phyloP scores from a whole-genome alignment of 2,329 filamentous ascomycete species.

The Periconia macrospinosa region DNA sequence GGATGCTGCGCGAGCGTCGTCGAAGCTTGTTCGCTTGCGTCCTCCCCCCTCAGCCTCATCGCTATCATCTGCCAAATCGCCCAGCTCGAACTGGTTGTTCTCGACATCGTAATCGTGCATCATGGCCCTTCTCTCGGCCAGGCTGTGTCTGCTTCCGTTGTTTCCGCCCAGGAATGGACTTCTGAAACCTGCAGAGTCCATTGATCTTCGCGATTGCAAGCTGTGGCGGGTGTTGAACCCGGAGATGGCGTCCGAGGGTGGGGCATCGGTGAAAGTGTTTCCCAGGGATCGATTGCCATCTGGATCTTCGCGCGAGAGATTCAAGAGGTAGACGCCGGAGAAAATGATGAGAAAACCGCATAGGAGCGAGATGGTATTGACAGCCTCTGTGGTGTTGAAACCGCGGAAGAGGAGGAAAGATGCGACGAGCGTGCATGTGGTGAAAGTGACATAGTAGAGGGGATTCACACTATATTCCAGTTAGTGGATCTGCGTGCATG shows the following conservation, averaged over 20 bases:
- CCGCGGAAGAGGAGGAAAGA: slow-evolving; percentile 95
- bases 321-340: slow-evolving; percentile 91
- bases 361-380: slow-evolving; percentile 89
- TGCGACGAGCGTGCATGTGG: slow-evolving; percentile 87
- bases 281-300: slow-evolving; percentile 69
- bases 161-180: slow-evolving; percentile 57
- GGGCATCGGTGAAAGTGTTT: slow-evolving; percentile 65
- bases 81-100: slow-evolving; percentile 65
- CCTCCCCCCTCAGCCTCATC: slow-evolving; percentile 41
- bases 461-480: slow-evolving; percentile 74
- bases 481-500: slow-evolving; percentile 1
- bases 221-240: slow-evolving; percentile 87
- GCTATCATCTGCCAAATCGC: slow-evolving; percentile 74
- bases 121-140: slow-evolving; percentile 73
- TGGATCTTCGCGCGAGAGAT: slow-evolving; percentile 90
- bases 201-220: slow-evolving; percentile 82
- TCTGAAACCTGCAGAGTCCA: slow-evolving; percentile 54
- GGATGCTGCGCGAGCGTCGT: slow-evolving; percentile 17
- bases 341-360: slow-evolving; percentile 95
- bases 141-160: slow-evolving; percentile 28
- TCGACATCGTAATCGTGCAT: slow-evolving; percentile 92
- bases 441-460: slow-evolving; percentile 97
- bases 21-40: slow-evolving; percentile 37
- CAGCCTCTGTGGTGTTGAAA: slow-evolving; percentile 90
- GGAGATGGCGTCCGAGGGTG: slow-evolving; percentile 88